Percentiles rank a stretch among this genome's conserved stretches.
These are phyloP conservation scores for Spinellus fusiger DNA, from an alignment of 192 early-diverging fungal genomes.

Conservation along the genomic window DNA sequence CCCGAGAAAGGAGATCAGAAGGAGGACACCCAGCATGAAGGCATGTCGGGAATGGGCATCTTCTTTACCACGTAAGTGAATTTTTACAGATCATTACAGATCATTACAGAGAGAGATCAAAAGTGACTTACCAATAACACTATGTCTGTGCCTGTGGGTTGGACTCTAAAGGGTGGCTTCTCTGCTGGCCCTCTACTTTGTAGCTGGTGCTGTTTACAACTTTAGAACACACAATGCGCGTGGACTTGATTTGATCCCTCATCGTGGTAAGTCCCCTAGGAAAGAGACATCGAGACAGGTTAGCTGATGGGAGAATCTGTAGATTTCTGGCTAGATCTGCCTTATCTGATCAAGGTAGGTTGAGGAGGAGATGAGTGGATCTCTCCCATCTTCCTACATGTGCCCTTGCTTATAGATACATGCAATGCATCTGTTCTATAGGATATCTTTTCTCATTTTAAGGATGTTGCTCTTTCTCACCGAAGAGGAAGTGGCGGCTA, in stretches of 20 bases:
- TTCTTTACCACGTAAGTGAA: constrained; percentile 13
- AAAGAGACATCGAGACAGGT: not conserved
- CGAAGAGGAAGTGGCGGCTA: constrained; percentile 29
- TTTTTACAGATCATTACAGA: not conserved
- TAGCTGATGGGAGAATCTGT: not conserved
- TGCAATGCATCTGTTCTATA: not conserved
- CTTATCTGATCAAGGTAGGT: constrained; percentile 21
- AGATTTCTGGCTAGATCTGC: constrained; percentile 29
- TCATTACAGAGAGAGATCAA: not conserved
- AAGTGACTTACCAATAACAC: not conserved
- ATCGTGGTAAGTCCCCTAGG: constrained; percentile 14
- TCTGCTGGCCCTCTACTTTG: constrained; percentile 19
- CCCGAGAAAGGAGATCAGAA: constrained; percentile 8
- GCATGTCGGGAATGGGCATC: constrained; percentile 6
- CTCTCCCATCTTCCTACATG: not conserved
- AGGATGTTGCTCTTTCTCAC: constrained; percentile 21
- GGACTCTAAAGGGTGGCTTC: not conserved
- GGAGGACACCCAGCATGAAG: not conserved
- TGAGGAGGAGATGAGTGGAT: not conserved
- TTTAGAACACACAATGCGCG: constrained; percentile 31
- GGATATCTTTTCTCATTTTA: constrained; percentile 22
- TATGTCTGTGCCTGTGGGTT: not conserved
- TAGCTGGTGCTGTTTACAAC: constrained; percentile 31
- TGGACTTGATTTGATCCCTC: constrained; percentile 29
- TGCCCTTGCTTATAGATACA: not conserved